Evolutionary conservation across 768 basidiomycete genomes (phyloP).

Genomic region (Mycena sanguinolenta): DNA sequence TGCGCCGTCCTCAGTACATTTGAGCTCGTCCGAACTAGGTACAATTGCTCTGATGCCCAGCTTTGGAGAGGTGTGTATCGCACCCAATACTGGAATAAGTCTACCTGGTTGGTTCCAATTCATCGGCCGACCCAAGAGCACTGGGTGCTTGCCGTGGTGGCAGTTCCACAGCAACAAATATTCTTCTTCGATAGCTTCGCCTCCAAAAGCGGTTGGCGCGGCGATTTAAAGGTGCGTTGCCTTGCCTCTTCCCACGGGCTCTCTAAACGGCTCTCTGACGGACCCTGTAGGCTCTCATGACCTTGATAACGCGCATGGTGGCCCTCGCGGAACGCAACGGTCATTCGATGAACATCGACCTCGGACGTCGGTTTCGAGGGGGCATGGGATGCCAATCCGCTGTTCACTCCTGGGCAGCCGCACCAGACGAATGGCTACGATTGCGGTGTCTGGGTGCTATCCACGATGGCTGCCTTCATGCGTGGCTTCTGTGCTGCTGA

Average conservation of each 20-base stretch:
- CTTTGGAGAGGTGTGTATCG: slow-evolving; percentile 39
- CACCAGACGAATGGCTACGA: neutral
- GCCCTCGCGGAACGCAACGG: neutral
- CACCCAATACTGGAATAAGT: slow-evolving; percentile 46
- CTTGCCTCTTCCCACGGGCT: neutral
- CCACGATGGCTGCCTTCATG: neutral
- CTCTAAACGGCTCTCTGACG: neutral
- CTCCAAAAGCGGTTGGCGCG: slow-evolving; percentile 13
- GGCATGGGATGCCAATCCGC: neutral
- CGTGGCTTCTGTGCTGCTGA: neutral
- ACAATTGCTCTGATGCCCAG: slow-evolving; percentile 29
- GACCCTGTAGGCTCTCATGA: neutral
- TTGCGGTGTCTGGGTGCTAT: neutral
- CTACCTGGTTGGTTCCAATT: slow-evolving; percentile 54
- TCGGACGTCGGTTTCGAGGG: neutral
- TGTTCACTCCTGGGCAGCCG: neutral
- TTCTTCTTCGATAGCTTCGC: slow-evolving; percentile 51
- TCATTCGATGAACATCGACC: neutral
- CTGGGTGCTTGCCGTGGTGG: slow-evolving; percentile 49
- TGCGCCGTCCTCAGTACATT: slow-evolving; percentile 38
- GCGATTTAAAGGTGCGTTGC: neutral
- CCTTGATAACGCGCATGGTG: neutral
- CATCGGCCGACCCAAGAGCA: slow-evolving; percentile 44
- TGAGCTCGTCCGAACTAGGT: slow-evolving; percentile 36
- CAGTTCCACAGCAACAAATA: slow-evolving; percentile 30